phyloP scores from a whole-genome alignment of 495 filamentous ascomycete genomes.

The Ramalina intermedia region DNA sequence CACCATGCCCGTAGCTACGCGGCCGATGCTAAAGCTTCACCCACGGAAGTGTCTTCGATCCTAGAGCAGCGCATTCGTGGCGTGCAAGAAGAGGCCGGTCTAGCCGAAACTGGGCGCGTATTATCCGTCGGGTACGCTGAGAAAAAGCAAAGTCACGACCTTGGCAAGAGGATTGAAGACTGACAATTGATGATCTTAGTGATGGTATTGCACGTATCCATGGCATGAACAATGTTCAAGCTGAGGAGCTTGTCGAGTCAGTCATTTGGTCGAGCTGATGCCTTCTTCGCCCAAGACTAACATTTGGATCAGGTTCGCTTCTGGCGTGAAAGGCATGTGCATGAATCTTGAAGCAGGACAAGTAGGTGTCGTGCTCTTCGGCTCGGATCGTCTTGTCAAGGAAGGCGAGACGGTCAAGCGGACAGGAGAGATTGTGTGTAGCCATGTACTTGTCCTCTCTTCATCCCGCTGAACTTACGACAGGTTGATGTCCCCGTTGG shows the following conservation, averaged over 20 bases:
- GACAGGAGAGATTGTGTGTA: constrained; percentile 94
- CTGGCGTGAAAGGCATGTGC: constrained; percentile 99
- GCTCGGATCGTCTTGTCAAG: constrained; percentile 98
- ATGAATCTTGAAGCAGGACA: constrained; percentile 99
- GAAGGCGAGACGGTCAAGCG: constrained; percentile 99
- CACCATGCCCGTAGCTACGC: constrained; percentile 83
- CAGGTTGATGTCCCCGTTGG: constrained; percentile 97
- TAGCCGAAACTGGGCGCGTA: constrained; percentile 97
- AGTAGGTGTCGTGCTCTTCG: constrained; percentile 99
- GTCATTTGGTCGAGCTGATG: constrained; percentile 24
- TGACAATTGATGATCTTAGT: constrained; percentile 36
- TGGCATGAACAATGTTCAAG: constrained; percentile 99
- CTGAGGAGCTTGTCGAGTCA: constrained; percentile 99
- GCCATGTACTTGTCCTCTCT: background rate
- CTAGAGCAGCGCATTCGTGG: constrained; percentile 97
- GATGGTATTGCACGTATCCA: constrained; percentile 99
- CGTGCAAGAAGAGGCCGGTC: constrained; percentile 86
- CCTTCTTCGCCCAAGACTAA: constrained; percentile 20
- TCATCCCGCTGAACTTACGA: background rate
- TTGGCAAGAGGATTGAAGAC: constrained; percentile 1
- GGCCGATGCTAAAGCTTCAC: constrained; percentile 81
- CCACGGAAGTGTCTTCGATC: constrained; percentile 97
- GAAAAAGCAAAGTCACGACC: background rate
- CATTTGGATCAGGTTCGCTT: constrained; percentile 67
- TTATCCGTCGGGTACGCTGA: constrained; percentile 91